Base-by-base conservation (phyloP, 306 rosid species). In the Quercus rubra region DNA sequence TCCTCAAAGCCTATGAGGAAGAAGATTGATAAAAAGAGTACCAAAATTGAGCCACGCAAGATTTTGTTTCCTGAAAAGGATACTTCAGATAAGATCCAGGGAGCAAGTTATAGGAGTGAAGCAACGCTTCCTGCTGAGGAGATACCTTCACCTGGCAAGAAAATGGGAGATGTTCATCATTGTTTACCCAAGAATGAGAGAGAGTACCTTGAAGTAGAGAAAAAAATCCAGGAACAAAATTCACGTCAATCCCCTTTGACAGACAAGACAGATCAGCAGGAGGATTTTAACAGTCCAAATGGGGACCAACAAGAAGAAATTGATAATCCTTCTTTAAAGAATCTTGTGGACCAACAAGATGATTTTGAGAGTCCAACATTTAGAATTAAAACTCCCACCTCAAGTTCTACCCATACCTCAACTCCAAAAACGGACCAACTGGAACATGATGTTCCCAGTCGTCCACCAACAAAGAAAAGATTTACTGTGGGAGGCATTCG, bases 291-390 rank as follows among this genome's bases (percentile, higher is more conserved):
- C 58, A 87, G 77, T 74, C 81, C 87, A 76, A 78, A 75, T 35
- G 85, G 68, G 76, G 85, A 90, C 25, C 85, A 74, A 64, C 82
- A 55, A 67, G 89, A 90, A 72, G 72, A 75, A 55, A 73, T 58
- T 78, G 86, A 59, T 59, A 79, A n/a, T 84, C 77, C 88, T 49
- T 75, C 83, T 31, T 73, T 67, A 58, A 64, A 79, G 64, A 81
- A 83, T 79, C 86, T 51, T 80, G 68, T 86, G 33, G 82, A 82
- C 78, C 86, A 71, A 46, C 86, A 79, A 78, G 88, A 84, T 88
- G 79, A 77, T 74, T 71, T 87, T 71, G 88, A 20, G 75, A 91
- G 96, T 86, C 93, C 93, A 68, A 85, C 91, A 27, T 87, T 90
- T 71, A 87, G 89, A 85, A 41, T 87, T 33, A 81, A 85, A 72